Percentiles rank a stretch among this genome's conserved stretches.
Conservation (phyloP, 1,284 basidiomycete genomes). For the Microbotryomycetes sp. region DNA sequence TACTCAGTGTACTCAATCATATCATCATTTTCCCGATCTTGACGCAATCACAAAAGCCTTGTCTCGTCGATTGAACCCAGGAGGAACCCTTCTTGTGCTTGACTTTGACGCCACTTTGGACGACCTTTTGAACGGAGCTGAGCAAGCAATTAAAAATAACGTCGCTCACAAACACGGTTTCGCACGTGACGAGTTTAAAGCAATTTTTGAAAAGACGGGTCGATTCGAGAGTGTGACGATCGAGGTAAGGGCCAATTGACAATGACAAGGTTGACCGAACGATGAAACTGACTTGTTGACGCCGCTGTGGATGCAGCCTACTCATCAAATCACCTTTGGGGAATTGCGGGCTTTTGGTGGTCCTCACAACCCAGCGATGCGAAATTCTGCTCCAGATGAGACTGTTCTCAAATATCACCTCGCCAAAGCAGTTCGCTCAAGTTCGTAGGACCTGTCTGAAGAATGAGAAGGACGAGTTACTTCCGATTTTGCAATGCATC, state of each 20-base stretch:
- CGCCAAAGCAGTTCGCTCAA: background rate
- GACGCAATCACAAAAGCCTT: slow-evolving; percentile 52
- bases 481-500: no score
- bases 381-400: background rate
- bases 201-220: background rate
- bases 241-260: background rate
- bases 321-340: background rate
- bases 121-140: background rate
- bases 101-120: slow-evolving; percentile 45
- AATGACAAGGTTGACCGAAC: background rate
- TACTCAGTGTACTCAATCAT: slow-evolving; percentile 57
- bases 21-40: slow-evolving; percentile 59
- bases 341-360: slow-evolving; percentile 3
- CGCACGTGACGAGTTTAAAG: background rate
- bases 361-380: background rate
- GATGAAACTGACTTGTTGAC: background rate
- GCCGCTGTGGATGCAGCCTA: background rate
- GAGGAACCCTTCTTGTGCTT: slow-evolving; percentile 54
- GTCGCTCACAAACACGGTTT: slow-evolving; percentile 8
- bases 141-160: background rate
- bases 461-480: no score
- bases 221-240: background rate
- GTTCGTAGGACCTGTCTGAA: no score
- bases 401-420: background rate
- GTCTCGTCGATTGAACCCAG: slow-evolving; percentile 53